A percentile compares a stretch with the other conserved stretches of the same genome.
Conservation (phyloP, 2,329 filamentous ascomycete species). For the Penicillium hesseltinei region DNA sequence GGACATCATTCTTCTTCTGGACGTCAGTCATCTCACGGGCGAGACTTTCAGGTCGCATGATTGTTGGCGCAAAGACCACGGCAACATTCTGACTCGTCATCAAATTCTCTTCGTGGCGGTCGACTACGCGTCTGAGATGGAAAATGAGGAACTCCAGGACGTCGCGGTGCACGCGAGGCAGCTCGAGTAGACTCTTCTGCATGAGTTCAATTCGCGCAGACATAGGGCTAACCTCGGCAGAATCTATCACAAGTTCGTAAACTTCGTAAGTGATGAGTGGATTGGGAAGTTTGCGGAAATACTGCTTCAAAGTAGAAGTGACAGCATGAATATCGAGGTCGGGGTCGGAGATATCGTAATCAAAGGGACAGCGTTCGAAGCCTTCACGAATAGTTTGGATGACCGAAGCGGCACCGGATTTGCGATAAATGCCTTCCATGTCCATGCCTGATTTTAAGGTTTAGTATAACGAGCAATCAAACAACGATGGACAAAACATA, state of each 20-base stretch:
- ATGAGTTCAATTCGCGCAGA: constrained; percentile 69
- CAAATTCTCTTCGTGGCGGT: constrained; percentile 78
- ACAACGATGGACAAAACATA: constrained; percentile 25
- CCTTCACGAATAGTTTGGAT: constrained; percentile 87
- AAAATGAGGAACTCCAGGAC: constrained; percentile 92
- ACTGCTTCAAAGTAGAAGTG: constrained; percentile 93
- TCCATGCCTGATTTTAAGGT: constrained; percentile 65
- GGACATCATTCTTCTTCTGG: constrained; percentile 84
- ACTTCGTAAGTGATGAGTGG: constrained; percentile 90
- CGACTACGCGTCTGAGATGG: constrained; percentile 83
- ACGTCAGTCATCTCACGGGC: constrained; percentile 96
- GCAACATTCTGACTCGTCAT: constrained; percentile 97
- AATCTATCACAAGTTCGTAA: constrained; percentile 82
- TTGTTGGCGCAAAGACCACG: constrained; percentile 95
- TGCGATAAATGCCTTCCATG: constrained; percentile 94
- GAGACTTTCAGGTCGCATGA: constrained; percentile 87
- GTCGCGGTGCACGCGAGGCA: constrained; percentile 81
- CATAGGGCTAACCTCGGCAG: constrained; percentile 60
- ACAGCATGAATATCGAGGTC: constrained; percentile 94
- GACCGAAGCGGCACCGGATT: constrained; percentile 89
- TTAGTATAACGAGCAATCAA: constrained; percentile 14
- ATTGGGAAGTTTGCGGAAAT: constrained; percentile 87
- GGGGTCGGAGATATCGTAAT: constrained; percentile 90
- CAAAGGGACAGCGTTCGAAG: constrained; percentile 73
- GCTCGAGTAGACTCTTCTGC: constrained; percentile 68